Percentiles rank a stretch among this genome's conserved stretches.
These are phyloP conservation scores for Cymodocea nodosa DNA, from an alignment of 116 monocot species.

Conservation along the genomic window DNA sequence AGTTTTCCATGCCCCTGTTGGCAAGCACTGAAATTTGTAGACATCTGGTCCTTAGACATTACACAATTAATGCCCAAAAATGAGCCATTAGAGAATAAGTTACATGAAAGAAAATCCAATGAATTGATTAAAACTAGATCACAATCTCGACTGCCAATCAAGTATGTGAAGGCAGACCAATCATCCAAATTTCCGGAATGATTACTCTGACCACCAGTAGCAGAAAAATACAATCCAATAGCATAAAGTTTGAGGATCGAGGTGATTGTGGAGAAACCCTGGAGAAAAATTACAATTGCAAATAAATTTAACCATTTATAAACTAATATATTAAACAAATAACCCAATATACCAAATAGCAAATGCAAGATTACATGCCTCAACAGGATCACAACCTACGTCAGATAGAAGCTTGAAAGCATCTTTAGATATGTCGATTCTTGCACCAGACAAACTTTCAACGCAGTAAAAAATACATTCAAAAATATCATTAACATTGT, in stretches of 20 bases:
- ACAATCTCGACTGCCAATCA: too few species aligned
- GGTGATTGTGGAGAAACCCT: conserved; percentile 44
- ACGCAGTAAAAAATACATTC: conserved; percentile 32
- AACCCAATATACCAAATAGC: neutral
- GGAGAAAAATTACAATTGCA: conserved; percentile 4
- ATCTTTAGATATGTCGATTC: conserved; percentile 13
- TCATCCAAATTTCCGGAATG: too few species aligned
- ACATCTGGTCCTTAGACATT: conserved; percentile 1
- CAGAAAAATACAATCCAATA: neutral
- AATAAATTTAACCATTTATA: neutral
- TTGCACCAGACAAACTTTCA: conserved; percentile 18
- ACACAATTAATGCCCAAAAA: conserved; percentile 1
- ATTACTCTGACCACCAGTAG: too few species aligned
- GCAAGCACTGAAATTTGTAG: conserved; percentile 2
- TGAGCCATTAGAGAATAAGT: neutral
- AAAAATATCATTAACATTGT: conserved; percentile 32
- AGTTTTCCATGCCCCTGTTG: conserved; percentile 20
- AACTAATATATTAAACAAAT: neutral
- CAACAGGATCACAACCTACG: conserved; percentile 13
- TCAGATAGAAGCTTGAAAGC: conserved; percentile 27
- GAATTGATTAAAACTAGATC: too few species aligned
- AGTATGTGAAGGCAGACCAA: too few species aligned
- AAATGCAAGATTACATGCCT: conserved; percentile 30
- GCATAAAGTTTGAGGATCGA: conserved; percentile 52
- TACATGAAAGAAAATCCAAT: too few species aligned